A percentile compares a stretch with the other conserved stretches of the same genome.
These are phyloP conservation scores for Candida pseudofarinosa DNA, from an alignment of 805 yeast species.

Conservation along the genomic window DNA sequence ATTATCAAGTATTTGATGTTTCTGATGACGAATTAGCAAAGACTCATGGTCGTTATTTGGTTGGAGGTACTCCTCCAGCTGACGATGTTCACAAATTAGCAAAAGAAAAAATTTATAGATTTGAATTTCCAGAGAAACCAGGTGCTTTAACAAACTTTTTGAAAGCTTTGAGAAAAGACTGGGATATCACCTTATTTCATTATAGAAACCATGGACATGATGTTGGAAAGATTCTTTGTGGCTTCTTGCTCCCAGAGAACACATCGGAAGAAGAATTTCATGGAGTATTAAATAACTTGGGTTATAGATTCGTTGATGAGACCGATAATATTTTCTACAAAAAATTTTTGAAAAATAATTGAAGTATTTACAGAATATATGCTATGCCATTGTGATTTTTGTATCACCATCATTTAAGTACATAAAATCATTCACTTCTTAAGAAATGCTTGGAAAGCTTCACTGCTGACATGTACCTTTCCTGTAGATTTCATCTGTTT, in stretches of 20 bases:
- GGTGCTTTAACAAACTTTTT: slow-evolving; percentile 87
- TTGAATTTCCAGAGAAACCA: slow-evolving; percentile 97
- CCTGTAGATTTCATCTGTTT: slow-evolving; percentile 79
- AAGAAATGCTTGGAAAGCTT: slow-evolving; percentile 86
- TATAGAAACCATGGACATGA: slow-evolving; percentile 97
- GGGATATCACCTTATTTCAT: slow-evolving; percentile 95
- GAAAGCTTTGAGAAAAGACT: slow-evolving; percentile 61
- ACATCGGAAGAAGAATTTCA: slow-evolving; percentile 62
- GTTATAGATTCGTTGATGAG: slow-evolving; percentile 77
- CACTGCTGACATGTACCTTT: slow-evolving; percentile 69
- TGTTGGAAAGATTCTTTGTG: slow-evolving; percentile 88
- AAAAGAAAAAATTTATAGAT: slow-evolving; percentile 74
- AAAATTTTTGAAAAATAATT: slow-evolving; percentile 50
- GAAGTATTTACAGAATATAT: slow-evolving; percentile 3
- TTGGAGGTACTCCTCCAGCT: slow-evolving; percentile 75
- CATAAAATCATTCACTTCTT: slow-evolving; percentile 4
- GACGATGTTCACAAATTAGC: slow-evolving; percentile 40
- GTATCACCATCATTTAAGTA: no score
- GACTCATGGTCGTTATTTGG: slow-evolving; percentile 91
- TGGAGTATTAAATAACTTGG: slow-evolving; percentile 63
- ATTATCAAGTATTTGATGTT: slow-evolving; percentile 66
- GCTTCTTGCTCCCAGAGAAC: slow-evolving; percentile 73
- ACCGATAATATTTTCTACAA: slow-evolving; percentile 83
- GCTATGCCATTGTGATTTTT: background rate
- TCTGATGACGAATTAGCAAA: slow-evolving; percentile 94